Percentiles rank a stretch among this genome's conserved stretches.
These are phyloP conservation scores for Cordyceps militaris DNA, from an alignment of 2,329 filamentous ascomycete genomes.

Conservation along the genomic window DNA sequence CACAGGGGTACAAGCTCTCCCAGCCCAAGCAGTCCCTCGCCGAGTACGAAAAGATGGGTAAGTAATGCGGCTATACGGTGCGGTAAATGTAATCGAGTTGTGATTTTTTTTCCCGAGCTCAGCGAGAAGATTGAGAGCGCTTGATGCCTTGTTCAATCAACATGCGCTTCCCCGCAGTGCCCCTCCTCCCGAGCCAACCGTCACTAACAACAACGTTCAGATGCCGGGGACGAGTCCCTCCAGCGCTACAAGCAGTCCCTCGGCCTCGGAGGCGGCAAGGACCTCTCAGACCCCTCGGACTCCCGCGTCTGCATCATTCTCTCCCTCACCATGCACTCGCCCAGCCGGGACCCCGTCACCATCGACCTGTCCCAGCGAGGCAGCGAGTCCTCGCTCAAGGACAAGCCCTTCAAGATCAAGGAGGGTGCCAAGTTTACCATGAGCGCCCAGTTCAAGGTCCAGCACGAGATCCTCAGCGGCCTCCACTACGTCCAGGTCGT, in stretches of 20 bases:
- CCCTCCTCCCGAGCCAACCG: background rate
- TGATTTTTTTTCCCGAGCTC: background rate
- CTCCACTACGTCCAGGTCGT: slow-evolving; percentile 94
- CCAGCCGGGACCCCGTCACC: slow-evolving; percentile 75
- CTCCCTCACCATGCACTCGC: slow-evolving; percentile 78
- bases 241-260: slow-evolving; percentile 97
- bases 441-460: slow-evolving; percentile 89
- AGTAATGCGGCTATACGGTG: slow-evolving; percentile 24
- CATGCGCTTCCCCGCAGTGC: background rate
- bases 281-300: slow-evolving; percentile 71
- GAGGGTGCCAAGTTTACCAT: slow-evolving; percentile 91
- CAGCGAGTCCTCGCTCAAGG: slow-evolving; percentile 70
- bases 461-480: slow-evolving; percentile 92
- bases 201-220: slow-evolving; percentile 26
- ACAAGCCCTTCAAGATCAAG: slow-evolving; percentile 96
- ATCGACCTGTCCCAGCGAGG: slow-evolving; percentile 76
- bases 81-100: background rate
- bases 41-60: slow-evolving; percentile 90
- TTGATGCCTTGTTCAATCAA: background rate
- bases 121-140: background rate
- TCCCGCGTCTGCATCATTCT: slow-evolving; percentile 89
- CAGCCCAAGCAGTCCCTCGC: slow-evolving; percentile 95
- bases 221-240: slow-evolving; percentile 80
- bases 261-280: slow-evolving; percentile 68
- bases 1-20: slow-evolving; percentile 94